These are phyloP conservation scores for Zymoseptoria crescenta DNA, from an alignment of 2,329 filamentous ascomycete genomes.

Conservation along the genomic window DNA sequence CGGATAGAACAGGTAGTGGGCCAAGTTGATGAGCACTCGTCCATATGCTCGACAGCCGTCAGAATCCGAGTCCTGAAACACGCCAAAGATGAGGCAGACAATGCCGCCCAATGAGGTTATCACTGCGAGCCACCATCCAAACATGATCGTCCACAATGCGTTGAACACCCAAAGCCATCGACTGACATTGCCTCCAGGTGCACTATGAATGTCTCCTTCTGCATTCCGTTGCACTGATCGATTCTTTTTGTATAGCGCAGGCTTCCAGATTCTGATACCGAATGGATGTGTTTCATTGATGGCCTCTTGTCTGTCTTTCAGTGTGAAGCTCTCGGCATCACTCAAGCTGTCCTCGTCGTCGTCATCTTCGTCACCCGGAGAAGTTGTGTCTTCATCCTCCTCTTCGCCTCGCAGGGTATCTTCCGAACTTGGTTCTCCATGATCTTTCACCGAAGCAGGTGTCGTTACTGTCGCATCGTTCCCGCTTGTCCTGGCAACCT, in stretches of 20 bases:
- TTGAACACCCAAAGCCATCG: constrained; percentile 83
- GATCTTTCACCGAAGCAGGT: constrained; percentile 11
- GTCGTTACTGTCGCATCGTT: constrained; percentile 15
- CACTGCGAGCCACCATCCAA: constrained; percentile 91
- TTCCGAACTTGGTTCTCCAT: constrained; percentile 29
- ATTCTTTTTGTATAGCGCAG: constrained; percentile 94
- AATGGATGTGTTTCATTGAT: constrained; percentile 99
- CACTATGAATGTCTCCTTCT: constrained; percentile 93
- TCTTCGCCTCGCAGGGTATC: constrained; percentile 34
- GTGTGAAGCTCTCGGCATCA: constrained; percentile 93
- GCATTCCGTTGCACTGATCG: constrained; percentile 93
- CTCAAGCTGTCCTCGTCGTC: constrained; percentile 69
- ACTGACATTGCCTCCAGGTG: constrained; percentile 79
- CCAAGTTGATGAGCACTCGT: constrained; percentile 71
- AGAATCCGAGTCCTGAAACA: constrained; percentile 59
- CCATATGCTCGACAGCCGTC: constrained; percentile 82
- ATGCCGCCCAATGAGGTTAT: constrained; percentile 66
- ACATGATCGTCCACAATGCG: constrained; percentile 77
- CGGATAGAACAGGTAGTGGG: constrained; percentile 84
- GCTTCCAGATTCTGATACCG: constrained; percentile 98
- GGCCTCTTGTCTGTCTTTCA: constrained; percentile 92
- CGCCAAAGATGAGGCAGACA: constrained; percentile 68
- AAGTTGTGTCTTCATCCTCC: constrained; percentile 37
- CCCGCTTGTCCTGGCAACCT: constrained; percentile 20
- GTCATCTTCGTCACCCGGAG: constrained; percentile 39